Evolutionary conservation across 2,329 filamentous ascomycete species (phyloP), one percentile per base, ranked within the genome.

Genomic region (Xylaria arbuscula): DNA sequence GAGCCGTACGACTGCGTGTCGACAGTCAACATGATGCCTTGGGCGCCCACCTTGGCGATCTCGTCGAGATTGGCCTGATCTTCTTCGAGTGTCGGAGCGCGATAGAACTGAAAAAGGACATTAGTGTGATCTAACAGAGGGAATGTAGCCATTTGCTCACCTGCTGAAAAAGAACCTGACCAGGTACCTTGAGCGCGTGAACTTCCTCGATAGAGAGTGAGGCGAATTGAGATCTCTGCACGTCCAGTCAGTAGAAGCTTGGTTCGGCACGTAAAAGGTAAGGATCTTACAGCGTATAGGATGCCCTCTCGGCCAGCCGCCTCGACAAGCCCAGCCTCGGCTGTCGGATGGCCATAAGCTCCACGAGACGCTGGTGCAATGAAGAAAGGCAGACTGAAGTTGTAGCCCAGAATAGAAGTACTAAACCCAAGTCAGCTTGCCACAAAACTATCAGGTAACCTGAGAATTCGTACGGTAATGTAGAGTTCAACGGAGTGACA

Each of bases 351-450:
- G 8, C 75, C 85, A 61, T 83, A 82, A 34, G 76, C 81, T 19
- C 78, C 85, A 6, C 80, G 79, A 32, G 85, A 83, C 10, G 81
- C 83, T 4, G 86, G 85, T 66, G 80, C 81, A 74, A 88, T 87
- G 78, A 84, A 88, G 78, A 88, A 84, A n/a, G 86, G 86, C 0
- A 82, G 81, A 0, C 82, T 84, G 76, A 86, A 85, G 77, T 86
- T 84, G 78, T 85, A 78, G 38, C 85, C 85, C 40, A 87, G 78
- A 62, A 87, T 83, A 19, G 81, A 85, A 5, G 85, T 86, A 17
- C 59, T 62, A 40, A 51, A 34, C n/a, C 45, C 1, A 40, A 13
- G 32, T 60, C 38, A 60, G 47, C 45, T 36, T 38, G 34, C 28
- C 45, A n/a, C 11, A 51, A 38, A 24, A 11, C 5, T 1, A 19